Percentiles rank a stretch among this genome's conserved stretches.
phyloP scores from a whole-genome alignment of 2,329 filamentous ascomycete species.

The Neophaeococcomyces aloes region DNA sequence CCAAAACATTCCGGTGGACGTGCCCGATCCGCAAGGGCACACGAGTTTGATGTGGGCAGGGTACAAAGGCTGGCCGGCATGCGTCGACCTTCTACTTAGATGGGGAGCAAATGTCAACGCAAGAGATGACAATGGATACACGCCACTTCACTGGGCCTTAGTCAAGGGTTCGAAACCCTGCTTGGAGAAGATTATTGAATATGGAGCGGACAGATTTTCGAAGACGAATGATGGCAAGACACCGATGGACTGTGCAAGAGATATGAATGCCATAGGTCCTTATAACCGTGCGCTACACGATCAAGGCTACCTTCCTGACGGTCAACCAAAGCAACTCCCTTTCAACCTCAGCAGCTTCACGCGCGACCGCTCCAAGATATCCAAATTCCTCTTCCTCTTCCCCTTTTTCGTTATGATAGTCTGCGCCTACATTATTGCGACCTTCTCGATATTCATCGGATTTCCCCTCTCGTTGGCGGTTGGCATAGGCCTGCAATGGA shows the following conservation, averaged over 20 bases:
- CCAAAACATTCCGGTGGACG: conserved; percentile 89
- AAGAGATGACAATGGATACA: conserved; percentile 84
- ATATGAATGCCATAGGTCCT: conserved; percentile 74
- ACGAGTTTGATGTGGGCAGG: conserved; percentile 97
- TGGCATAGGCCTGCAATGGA: conserved; percentile 60
- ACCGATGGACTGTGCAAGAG: conserved; percentile 69
- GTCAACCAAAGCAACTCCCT: conserved; percentile 55
- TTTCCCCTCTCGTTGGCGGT: conserved; percentile 59
- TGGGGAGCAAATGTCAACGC: conserved; percentile 94
- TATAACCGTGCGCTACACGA: conserved; percentile 78
- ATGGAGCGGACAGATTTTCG: conserved; percentile 85
- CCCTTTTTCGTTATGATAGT: conserved; percentile 68
- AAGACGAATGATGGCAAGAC: conserved; percentile 86
- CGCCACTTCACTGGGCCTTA: conserved; percentile 88
- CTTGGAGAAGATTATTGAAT: conserved; percentile 89
- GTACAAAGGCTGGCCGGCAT: conserved; percentile 90
- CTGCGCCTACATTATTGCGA: conserved; percentile 60
- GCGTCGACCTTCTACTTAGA: conserved; percentile 80
- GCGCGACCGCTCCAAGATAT: conserved; percentile 67
- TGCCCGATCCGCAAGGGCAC: conserved; percentile 79
- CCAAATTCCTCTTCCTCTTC: conserved; percentile 80
- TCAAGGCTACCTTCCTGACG: conserved; percentile 72
- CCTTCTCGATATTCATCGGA: conserved; percentile 62
- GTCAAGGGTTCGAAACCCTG: conserved; percentile 86
- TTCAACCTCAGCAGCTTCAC: conserved; percentile 66